A percentile compares a stretch with the other conserved stretches of the same genome.
phyloP scores from a whole-genome alignment of 129 eudicot species.

The Helichrysum umbraculigerum region DNA sequence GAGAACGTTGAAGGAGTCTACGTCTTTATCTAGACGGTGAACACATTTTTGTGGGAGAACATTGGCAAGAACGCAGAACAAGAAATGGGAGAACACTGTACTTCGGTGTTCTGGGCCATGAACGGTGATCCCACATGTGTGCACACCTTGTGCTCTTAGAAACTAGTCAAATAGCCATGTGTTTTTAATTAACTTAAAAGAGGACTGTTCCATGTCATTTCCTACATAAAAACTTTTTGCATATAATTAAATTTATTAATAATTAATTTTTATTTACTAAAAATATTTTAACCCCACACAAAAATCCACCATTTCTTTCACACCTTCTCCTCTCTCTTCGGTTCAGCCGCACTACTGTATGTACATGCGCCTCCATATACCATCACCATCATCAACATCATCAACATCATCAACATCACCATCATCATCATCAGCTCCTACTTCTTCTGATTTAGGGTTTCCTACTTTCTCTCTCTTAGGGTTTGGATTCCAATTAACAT shows the following conservation, averaged over 20 bases:
- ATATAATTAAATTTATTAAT: no score
- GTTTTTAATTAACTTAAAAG: background rate
- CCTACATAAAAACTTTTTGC: conserved; percentile 13
- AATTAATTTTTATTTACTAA: background rate
- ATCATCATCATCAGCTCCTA: conserved; percentile 3
- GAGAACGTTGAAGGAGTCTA: no score
- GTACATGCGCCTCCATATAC: conserved; percentile 26
- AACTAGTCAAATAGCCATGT: conserved; percentile 14
- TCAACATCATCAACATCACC: conserved; percentile 26
- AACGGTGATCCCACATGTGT: no score
- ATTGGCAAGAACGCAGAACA: no score
- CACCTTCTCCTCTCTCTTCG: conserved; percentile 31
- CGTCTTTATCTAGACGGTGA: no score
- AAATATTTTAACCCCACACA: conserved; percentile 17
- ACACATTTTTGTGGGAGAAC: no score
- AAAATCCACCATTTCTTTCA: conserved; percentile 37
- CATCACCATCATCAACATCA: background rate
- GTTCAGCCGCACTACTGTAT: conserved; percentile 34
- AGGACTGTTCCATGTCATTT: background rate
- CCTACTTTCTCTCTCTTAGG: background rate
- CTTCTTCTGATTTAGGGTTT: conserved; percentile 31
- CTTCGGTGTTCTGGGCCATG: no score
- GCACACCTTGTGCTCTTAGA: no score
- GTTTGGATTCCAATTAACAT: background rate
- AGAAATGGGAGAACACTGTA: no score